Percentiles rank a stretch among this genome's conserved stretches.
phyloP scores from a whole-genome alignment of 495 filamentous ascomycete species.

The Bryoglossum gracile region DNA sequence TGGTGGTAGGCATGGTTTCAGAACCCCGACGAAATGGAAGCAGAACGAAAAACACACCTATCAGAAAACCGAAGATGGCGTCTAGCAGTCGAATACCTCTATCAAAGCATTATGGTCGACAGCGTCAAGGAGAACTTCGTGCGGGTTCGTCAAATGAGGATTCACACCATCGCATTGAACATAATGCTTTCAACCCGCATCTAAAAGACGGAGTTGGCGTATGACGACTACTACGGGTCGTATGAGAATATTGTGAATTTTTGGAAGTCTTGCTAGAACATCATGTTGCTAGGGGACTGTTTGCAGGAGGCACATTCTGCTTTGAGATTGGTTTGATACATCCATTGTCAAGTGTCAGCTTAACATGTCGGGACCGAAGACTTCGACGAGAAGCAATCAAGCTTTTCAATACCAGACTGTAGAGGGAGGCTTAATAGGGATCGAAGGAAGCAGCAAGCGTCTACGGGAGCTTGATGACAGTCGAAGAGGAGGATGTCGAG shows the following conservation, averaged over 20 bases:
- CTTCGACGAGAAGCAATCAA: slow-evolving; percentile 26
- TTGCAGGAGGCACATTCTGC: background rate
- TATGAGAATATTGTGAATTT: slow-evolving; percentile 4
- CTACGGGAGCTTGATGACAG: background rate
- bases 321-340: slow-evolving; percentile 30
- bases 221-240: background rate
- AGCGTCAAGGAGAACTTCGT: background rate
- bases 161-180: slow-evolving; percentile 6
- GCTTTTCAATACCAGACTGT: background rate
- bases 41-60: slow-evolving; percentile 8
- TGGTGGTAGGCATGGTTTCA: slow-evolving; percentile 1
- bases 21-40: slow-evolving; percentile 3
- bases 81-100: slow-evolving; percentile 2
- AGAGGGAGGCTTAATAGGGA: slow-evolving; percentile 5
- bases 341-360: slow-evolving; percentile 29
- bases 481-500: slow-evolving; percentile 3
- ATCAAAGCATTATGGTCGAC: background rate
- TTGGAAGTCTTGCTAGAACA: background rate
- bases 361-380: slow-evolving; percentile 34
- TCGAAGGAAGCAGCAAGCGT: background rate
- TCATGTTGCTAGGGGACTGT: background rate
- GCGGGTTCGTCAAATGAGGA: background rate
- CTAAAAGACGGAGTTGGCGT: slow-evolving; percentile 10
- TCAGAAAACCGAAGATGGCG: slow-evolving; percentile 11
- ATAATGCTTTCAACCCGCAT: background rate